Evolutionary conservation across 441 rosid genomes (phyloP).

Genomic region (Euphorbia corollata): DNA sequence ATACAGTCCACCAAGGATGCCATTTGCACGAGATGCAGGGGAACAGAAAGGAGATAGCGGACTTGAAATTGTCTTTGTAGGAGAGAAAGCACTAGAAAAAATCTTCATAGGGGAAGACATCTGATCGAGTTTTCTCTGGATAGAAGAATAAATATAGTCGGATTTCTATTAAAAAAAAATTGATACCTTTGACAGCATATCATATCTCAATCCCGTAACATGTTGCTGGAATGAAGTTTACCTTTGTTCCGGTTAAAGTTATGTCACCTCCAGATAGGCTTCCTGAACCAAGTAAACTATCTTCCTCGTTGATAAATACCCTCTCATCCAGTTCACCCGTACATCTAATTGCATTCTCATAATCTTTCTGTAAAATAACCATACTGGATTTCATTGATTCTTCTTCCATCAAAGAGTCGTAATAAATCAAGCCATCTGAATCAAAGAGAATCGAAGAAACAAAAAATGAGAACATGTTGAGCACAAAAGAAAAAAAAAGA

Average conservation of each 20-base stretch:
- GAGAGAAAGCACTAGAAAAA: conserved; percentile 70
- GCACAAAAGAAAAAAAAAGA: not conserved
- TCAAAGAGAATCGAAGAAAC: conserved; percentile 21
- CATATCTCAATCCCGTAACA: not conserved
- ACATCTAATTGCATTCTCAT: conserved; percentile 48
- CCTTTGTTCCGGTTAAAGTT: conserved; percentile 59
- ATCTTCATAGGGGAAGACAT: conserved; percentile 74
- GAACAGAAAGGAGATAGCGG: conserved; percentile 78
- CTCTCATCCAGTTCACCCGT: conserved; percentile 83
- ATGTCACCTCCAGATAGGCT: conserved; percentile 64
- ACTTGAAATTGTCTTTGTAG: conserved; percentile 62
- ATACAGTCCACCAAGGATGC: conserved; percentile 37
- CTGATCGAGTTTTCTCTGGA: conserved; percentile 65
- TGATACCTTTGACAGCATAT: not conserved
- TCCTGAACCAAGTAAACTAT: conserved; percentile 71
- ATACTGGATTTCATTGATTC: conserved; percentile 53
- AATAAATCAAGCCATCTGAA: conserved; percentile 82
- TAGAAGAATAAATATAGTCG: conserved; percentile 8
- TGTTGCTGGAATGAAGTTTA: conserved; percentile 20
- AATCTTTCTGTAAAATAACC: conserved; percentile 60
- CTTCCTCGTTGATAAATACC: conserved; percentile 73
- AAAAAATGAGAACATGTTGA: conserved; percentile 5
- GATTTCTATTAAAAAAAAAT: not conserved
- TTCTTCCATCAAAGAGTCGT: conserved; percentile 73
- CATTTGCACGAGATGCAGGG: conserved; percentile 54